Conservation (phyloP, 2,329 filamentous ascomycete species). For the Domatiomyces globalis region DNA sequence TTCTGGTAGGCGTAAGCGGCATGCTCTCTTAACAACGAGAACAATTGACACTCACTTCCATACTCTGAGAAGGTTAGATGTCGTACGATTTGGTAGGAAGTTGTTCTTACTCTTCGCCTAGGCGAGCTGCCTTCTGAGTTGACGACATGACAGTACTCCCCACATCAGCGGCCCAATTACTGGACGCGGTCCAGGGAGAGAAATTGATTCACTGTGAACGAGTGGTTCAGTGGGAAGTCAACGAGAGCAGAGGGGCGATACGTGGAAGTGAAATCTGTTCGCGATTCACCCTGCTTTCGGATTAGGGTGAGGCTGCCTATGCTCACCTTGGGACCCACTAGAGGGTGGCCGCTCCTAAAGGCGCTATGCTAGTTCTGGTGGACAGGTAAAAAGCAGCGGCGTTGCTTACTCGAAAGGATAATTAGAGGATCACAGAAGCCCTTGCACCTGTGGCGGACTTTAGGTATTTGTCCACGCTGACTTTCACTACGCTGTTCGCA, state of each 20-base stretch:
- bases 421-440: too few species aligned
- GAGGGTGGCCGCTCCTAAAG: too few species aligned
- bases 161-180: background rate
- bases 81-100: background rate
- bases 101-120: constrained; percentile 58
- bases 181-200: background rate
- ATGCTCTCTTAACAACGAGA: background rate
- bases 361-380: too few species aligned
- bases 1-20: constrained; percentile 40
- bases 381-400: too few species aligned
- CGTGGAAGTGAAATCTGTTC: too few species aligned
- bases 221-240: background rate
- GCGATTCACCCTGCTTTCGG: too few species aligned
- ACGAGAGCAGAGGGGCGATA: background rate
- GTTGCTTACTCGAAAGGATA: too few species aligned
- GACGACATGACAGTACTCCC: constrained; percentile 9
- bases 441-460: too few species aligned
- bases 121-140: constrained; percentile 48
- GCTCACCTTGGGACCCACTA: too few species aligned
- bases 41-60: constrained; percentile 59
- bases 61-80: constrained; percentile 44
- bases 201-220: background rate
- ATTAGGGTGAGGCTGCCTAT: too few species aligned
- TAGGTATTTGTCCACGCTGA: too few species aligned
- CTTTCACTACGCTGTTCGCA: too few species aligned